phyloP scores from a whole-genome alignment of 371 early-diverging fungal genomes.

The Fennellomyces sp. region DNA sequence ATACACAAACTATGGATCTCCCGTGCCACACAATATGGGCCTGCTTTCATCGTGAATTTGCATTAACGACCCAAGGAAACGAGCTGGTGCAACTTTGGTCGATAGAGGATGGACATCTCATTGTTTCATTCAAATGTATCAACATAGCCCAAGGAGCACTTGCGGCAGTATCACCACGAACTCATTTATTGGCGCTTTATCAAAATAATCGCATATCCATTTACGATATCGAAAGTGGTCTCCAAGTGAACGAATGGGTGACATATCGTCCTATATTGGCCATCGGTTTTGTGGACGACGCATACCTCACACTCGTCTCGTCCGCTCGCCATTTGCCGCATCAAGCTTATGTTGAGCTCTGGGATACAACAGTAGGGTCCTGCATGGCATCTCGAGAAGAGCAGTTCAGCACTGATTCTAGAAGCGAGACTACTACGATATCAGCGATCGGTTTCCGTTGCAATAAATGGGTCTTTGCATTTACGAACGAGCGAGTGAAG shows the following conservation, averaged over 20 bases:
- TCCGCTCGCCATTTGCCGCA: not conserved
- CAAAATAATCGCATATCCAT: not conserved
- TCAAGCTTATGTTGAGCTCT: not conserved
- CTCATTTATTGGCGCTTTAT: not conserved
- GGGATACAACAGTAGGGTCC: not conserved
- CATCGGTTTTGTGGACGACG: not conserved
- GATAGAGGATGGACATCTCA: not conserved
- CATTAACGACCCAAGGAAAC: not conserved
- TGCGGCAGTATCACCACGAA: not conserved
- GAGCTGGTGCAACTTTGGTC: not conserved
- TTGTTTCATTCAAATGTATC: not conserved
- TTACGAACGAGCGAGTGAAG: not conserved
- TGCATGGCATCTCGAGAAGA: not conserved
- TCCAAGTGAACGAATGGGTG: not conserved
- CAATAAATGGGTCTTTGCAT: not conserved
- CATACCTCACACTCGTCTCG: not conserved
- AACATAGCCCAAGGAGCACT: not conserved
- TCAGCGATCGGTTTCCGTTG: not conserved
- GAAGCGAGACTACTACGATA: not conserved
- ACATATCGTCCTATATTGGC: not conserved
- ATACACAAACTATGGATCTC: not conserved
- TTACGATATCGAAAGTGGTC: not conserved
- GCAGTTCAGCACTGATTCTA: not conserved
- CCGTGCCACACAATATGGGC: not conserved
- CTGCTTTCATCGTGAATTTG: not conserved